Conservation (phyloP, 345 rosid genomes). For the Populus pruinosa region DNA sequence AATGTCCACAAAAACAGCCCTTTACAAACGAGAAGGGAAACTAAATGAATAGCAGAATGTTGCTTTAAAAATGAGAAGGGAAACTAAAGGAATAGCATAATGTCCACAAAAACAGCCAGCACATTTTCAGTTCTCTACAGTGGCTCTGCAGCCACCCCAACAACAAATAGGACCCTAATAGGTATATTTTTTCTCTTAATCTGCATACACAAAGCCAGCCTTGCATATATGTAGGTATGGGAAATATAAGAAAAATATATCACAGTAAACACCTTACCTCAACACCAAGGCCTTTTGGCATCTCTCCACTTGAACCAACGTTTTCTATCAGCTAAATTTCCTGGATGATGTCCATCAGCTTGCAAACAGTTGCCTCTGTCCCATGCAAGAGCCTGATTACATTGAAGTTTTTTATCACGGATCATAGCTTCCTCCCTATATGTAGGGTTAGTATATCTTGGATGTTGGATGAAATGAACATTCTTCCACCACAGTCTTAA, state of each 20-base stretch:
- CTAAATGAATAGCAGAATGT: no score
- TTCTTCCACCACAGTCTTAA: constrained; percentile 85
- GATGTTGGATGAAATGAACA: constrained; percentile 71
- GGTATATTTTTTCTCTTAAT: not conserved
- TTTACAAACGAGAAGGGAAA: no score
- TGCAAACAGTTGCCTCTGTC: constrained; percentile 14
- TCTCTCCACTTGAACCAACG: constrained; percentile 78
- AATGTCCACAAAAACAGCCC: no score
- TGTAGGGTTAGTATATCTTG: constrained; percentile 54
- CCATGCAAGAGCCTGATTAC: constrained; percentile 31
- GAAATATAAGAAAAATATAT: not conserved
- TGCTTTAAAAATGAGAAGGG: no score
- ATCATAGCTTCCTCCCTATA: constrained; percentile 58
- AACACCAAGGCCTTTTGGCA: constrained; percentile 93
- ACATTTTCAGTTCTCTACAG: no score
- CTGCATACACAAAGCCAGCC: not conserved
- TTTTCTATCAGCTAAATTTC: constrained; percentile 14
- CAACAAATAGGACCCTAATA: no score
- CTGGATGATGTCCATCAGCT: constrained; percentile 17
- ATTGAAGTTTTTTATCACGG: constrained; percentile 50
- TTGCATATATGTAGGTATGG: not conserved
- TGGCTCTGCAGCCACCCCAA: no score
- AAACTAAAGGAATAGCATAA: not conserved
- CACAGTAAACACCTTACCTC: constrained; percentile 15
- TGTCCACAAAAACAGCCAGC: no score